Percentiles rank a stretch among this genome's conserved stretches.
Evolutionary conservation across 768 basidiomycete genomes (phyloP).

Genomic region (Saitozyma podzolica): DNA sequence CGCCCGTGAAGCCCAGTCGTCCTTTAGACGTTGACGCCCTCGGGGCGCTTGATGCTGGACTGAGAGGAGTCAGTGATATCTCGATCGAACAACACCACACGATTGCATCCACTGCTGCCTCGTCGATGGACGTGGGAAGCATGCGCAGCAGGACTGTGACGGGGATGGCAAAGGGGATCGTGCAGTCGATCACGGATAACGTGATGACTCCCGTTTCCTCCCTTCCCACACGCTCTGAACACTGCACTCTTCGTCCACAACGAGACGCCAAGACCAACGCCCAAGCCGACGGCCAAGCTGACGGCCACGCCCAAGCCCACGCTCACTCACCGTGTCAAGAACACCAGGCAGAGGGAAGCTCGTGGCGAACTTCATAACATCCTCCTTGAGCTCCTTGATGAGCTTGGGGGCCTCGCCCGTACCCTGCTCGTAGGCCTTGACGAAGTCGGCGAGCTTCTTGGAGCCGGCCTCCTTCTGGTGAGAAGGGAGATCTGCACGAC

Average conservation of each 20-base stretch:
- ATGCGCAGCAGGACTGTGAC: too few species aligned
- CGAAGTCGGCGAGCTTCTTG: conserved; percentile 95
- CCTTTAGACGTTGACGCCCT: conserved; percentile 39
- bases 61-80: conserved; percentile 4
- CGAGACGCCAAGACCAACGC: not conserved
- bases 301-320: not conserved
- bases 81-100: too few species aligned
- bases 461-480: conserved; percentile 93
- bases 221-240: too few species aligned
- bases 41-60: conserved; percentile 46
- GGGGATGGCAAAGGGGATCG: too few species aligned
- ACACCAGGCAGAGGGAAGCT: conserved; percentile 94
- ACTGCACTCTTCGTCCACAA: too few species aligned
- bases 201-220: too few species aligned
- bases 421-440: conserved; percentile 60
- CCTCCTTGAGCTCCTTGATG: conserved; percentile 72
- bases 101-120: too few species aligned
- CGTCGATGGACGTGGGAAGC: too few species aligned
- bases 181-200: too few species aligned
- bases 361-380: conserved; percentile 76
- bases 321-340: conserved; percentile 54
- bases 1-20: not conserved
- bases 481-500: conserved; percentile 84
- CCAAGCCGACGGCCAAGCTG: not conserved
- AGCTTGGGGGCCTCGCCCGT: conserved; percentile 62